phyloP scores from a whole-genome alignment of 495 filamentous ascomycete genomes.

The Tuber microsphaerosporum region DNA sequence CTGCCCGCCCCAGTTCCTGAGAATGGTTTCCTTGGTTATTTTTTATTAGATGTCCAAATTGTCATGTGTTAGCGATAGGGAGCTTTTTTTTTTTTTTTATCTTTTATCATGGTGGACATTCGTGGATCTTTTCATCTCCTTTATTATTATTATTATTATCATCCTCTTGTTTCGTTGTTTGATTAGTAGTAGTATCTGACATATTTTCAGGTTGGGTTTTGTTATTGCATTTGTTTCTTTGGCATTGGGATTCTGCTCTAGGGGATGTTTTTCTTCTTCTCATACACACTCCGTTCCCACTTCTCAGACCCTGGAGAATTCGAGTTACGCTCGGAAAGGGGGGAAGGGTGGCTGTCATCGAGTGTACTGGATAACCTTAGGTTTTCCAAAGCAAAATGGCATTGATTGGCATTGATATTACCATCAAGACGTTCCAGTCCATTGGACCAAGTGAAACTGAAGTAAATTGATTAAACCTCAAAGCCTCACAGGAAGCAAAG shows the following conservation, averaged over 20 bases:
- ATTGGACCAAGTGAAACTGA: neutral
- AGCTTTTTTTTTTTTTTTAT: neutral
- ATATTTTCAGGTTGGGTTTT: slow-evolving; percentile 15
- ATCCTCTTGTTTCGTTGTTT: neutral
- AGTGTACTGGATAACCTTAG: neutral
- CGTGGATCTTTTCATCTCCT: slow-evolving; percentile 4
- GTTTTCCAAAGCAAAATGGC: neutral
- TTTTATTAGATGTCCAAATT: neutral
- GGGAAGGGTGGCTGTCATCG: neutral
- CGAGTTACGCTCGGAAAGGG: neutral
- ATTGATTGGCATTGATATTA: neutral
- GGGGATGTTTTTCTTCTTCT: neutral
- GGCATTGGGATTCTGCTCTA: slow-evolving; percentile 4
- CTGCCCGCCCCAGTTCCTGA: neutral
- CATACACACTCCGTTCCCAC: neutral
- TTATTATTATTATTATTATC: neutral
- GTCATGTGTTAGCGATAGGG: neutral
- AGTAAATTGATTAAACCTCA: neutral
- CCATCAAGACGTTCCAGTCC: neutral
- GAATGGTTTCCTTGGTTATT: neutral
- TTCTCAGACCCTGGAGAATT: neutral
- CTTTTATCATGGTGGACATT: neutral
- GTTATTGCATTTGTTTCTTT: slow-evolving; percentile 14
- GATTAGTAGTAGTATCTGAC: neutral
- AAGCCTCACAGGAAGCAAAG: neutral